Evolutionary conservation across 805 yeast species (phyloP), one percentile per base, ranked within the genome.

Genomic region (Tetrapisispora phaffii): DNA sequence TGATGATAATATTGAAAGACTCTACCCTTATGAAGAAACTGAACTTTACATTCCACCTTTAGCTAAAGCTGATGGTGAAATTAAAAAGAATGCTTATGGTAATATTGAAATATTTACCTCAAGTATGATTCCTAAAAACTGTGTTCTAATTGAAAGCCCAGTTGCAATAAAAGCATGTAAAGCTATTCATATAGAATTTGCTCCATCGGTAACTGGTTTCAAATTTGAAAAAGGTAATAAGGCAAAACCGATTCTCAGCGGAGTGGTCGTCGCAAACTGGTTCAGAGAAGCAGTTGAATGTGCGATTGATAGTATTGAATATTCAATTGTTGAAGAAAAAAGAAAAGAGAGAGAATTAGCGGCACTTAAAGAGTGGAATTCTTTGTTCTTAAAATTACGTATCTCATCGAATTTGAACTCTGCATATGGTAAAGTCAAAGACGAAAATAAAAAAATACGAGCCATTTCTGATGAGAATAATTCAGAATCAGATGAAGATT

Each of bases 141-240:
- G 85, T 8, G 74, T 68, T 10, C 74, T 85, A 44, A 65, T 88
- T 6, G 67, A 72, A 6, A 63, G 75, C 52, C 72, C 75, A 33
- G 62, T 72, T 46, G 77, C 84, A 0, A 77, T 75, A 33, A 71
- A 70, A 40, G 96, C 97, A 0, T 95, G 95, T 0, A 74, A 74
- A 47, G 57, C 79, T 0, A 55, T 89, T 10, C 77, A 75, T 0
- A 72, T 90, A 7, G 95, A 86, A 51, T 87, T 72, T 66, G 97
- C 95, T 0, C 80, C 78, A 40, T 97, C 97, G 0, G 89, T 88
- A 2, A 80, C 82, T 2, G 86, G 89, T 0, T 90, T 93, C 65
- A 93, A 86, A 45, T 93, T 85, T 63, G 74, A 71, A 24, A 62
- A 65, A 36, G 60, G 63, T 1, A 48, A 42, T 26, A 59, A 70